Percentiles rank a stretch among this genome's conserved stretches.
Evolutionary conservation across 2,329 filamentous ascomycete species (phyloP).

Genomic region (Pseudopyrenochaeta lycopersici): DNA sequence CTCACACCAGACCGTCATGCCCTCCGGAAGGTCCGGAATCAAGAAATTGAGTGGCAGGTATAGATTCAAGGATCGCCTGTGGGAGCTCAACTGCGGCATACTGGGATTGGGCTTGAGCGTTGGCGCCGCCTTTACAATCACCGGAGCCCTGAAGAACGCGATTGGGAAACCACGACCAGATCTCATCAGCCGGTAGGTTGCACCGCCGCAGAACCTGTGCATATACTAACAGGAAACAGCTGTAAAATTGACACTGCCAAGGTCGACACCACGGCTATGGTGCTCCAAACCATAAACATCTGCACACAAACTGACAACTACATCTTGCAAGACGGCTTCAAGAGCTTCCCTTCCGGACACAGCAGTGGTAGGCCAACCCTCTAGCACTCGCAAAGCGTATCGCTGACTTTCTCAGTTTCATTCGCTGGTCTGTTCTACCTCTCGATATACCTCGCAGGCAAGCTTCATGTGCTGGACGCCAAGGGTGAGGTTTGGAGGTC

Average conservation of each 20-base stretch:
- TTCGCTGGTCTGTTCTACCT: slow-evolving; percentile 68
- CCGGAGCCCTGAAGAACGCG: slow-evolving; percentile 65
- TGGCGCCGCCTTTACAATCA: slow-evolving; percentile 65
- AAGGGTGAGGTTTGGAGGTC: slow-evolving; percentile 69
- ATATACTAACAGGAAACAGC: slow-evolving; percentile 20
- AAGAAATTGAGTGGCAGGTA: slow-evolving; percentile 56
- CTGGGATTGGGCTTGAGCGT: slow-evolving; percentile 65
- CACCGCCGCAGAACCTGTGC: neutral
- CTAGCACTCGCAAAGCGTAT: neutral
- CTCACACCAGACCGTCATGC: slow-evolving; percentile 56
- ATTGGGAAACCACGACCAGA: slow-evolving; percentile 68
- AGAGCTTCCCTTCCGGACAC: slow-evolving; percentile 67
- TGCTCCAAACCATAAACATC: slow-evolving; percentile 48
- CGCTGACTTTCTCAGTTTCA: slow-evolving; percentile 54
- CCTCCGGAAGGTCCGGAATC: slow-evolving; percentile 31
- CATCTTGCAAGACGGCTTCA: slow-evolving; percentile 67
- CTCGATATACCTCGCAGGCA: slow-evolving; percentile 67
- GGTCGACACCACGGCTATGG: slow-evolving; percentile 5
- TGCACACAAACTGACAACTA: slow-evolving; percentile 61
- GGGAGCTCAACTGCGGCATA: slow-evolving; percentile 69
- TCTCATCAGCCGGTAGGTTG: slow-evolving; percentile 62
- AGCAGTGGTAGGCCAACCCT: slow-evolving; percentile 57
- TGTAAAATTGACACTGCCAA: slow-evolving; percentile 25
- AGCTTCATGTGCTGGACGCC: slow-evolving; percentile 67
- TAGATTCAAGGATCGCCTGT: slow-evolving; percentile 64